Evolutionary conservation across 352 stramenopile genomes (phyloP), one percentile per base, ranked within the genome.

Genomic region (Pythium folliculosum): DNA sequence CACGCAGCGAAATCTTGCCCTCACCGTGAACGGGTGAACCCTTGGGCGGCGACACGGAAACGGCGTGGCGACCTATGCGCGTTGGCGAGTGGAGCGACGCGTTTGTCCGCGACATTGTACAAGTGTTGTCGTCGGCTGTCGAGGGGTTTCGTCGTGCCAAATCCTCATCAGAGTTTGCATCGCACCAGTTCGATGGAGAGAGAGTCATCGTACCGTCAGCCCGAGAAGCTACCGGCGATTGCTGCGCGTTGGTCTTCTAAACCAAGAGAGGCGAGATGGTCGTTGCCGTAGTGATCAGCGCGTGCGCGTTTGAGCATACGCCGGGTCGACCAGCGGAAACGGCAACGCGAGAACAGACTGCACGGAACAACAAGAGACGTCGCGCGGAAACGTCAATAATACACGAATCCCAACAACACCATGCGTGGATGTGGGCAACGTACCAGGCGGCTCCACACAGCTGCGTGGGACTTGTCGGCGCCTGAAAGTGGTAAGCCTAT

Each of bases 1-100:
- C 73, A 21, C 76, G 73, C 54, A 84, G 27, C 19, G 76, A 84
- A 32, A 84, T 78, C 49, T 74, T 72, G 25, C 71, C 71, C 67
- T 84, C 75, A 12, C 72, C 70, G 40, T 77, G 71, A 17, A 78
- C 65, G 7, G 76, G 76, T 0, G 73, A 82, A n/a, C 72, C 73
- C 48, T 77, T 78, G 3, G 63, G 69, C 21, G 69, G 69, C n/a
- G 69, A 76, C 59, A 76, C 54, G 1, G 69, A 76, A 13, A 59
- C 16, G 0, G 64, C 69, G 21, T 72, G 69, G 40, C 69, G 63
- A 17, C 69, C 63, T 14, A 38, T 51, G 27, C 69, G 69, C 37
- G 63, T 60, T 32, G 69, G 69, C 19, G 69, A 76, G 40, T 69
- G 58, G 30, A 62, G 65, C 19, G 56, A 5, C 19, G 56, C 27